These are phyloP conservation scores for Trichophyton rubrum DNA, from an alignment of 2,329 filamentous ascomycete species.

Conservation along the genomic window DNA sequence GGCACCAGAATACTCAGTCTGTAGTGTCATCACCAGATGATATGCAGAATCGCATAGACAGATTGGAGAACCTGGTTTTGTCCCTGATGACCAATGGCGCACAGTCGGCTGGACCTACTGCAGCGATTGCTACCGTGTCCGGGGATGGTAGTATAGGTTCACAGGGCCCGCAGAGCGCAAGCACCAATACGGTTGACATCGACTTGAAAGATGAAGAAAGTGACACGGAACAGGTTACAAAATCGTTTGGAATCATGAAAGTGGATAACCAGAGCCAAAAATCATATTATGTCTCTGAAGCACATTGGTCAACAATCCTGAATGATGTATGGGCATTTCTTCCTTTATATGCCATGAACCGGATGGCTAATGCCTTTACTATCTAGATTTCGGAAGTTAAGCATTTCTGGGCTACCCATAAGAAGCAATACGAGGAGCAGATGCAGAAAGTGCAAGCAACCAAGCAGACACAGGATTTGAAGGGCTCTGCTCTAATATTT, in stretches of 20 bases:
- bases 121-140: constrained; percentile 44
- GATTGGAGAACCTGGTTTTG: constrained; percentile 80
- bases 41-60: constrained; percentile 97
- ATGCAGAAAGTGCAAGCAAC: constrained; percentile 61
- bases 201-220: constrained; percentile 50
- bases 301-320: constrained; percentile 71
- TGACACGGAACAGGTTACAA: constrained; percentile 57
- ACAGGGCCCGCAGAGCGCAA: constrained; percentile 24
- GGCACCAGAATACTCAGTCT: constrained; percentile 45
- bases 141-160: constrained; percentile 30
- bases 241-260: constrained; percentile 69
- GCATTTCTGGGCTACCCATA: constrained; percentile 73
- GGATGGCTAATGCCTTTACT: constrained; percentile 5
- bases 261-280: constrained; percentile 64
- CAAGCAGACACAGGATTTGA: constrained; percentile 42
- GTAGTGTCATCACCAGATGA: constrained; percentile 63
- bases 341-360: background rate
- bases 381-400: constrained; percentile 75
- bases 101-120: constrained; percentile 46
- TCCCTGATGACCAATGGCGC: constrained; percentile 85
- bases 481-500: constrained; percentile 67
- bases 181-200: constrained; percentile 19
- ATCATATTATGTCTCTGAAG: constrained; percentile 68
- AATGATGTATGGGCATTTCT: constrained; percentile 43
- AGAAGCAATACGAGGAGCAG: constrained; percentile 76